These are phyloP conservation scores for Aspergillus brasiliensis DNA, from an alignment of 2,329 filamentous ascomycete genomes.

Conservation along the genomic window DNA sequence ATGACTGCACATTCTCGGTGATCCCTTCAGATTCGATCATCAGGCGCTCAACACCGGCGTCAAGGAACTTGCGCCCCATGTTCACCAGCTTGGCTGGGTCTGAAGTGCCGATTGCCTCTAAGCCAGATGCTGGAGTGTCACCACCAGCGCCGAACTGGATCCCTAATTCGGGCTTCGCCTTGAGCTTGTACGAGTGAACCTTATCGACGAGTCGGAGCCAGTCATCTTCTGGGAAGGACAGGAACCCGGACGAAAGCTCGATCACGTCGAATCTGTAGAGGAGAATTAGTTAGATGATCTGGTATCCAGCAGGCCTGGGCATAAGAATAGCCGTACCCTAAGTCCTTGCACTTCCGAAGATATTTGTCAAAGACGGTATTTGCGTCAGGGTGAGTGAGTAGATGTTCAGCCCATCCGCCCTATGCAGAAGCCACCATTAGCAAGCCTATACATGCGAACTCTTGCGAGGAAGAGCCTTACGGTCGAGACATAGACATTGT, in stretches of 20 bases:
- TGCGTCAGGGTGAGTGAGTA: constrained; percentile 53
- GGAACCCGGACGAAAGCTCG: constrained; percentile 57
- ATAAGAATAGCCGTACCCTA: constrained; percentile 39
- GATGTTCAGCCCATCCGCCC: constrained; percentile 59
- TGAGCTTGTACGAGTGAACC: constrained; percentile 51
- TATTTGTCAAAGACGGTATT: constrained; percentile 54
- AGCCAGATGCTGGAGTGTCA: constrained; percentile 51
- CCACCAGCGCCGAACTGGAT: constrained; percentile 62
- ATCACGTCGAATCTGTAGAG: constrained; percentile 54
- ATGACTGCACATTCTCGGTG: constrained; percentile 57
- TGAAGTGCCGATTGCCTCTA: constrained; percentile 53
- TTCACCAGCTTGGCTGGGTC: constrained; percentile 54
- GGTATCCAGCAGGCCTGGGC: neutral
- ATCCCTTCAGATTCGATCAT: constrained; percentile 65
- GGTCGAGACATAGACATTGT: constrained; percentile 57
- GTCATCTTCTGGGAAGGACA: constrained; percentile 57
- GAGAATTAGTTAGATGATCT: constrained; percentile 1
- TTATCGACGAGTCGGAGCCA: constrained; percentile 56
- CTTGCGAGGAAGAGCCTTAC: constrained; percentile 26
- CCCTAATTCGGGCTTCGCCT: constrained; percentile 57
- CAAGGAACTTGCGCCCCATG: constrained; percentile 53
- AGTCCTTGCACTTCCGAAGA: constrained; percentile 54
- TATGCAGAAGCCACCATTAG: constrained; percentile 17
- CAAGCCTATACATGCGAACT: neutral
- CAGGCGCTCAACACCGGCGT: constrained; percentile 56